A percentile compares a stretch with the other conserved stretches of the same genome.
phyloP scores from a whole-genome alignment of 2,329 filamentous ascomycete species.

The Monascus ruber region DNA sequence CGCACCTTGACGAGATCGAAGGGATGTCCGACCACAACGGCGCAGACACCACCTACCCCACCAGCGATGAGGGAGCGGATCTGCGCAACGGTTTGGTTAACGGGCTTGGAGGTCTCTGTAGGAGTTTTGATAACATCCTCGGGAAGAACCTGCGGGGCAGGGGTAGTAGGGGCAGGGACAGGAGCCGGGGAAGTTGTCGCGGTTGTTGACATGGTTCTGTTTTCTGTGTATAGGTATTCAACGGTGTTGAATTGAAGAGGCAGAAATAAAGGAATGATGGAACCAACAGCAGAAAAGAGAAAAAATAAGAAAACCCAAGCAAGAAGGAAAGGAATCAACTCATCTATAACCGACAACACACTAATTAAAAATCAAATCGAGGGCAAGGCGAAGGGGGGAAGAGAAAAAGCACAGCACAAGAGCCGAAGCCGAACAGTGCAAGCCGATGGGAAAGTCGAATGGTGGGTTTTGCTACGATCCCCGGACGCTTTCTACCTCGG shows the following conservation, averaged over 20 bases:
- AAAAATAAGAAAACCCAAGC: not conserved
- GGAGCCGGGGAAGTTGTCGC: conserved; percentile 16
- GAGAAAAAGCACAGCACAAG: too few relatives aligned
- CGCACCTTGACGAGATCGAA: conserved; percentile 98
- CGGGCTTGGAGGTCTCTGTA: conserved; percentile 15
- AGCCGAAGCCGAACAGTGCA: too few relatives aligned
- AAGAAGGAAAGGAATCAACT: too few relatives aligned
- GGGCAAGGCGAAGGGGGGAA: too few relatives aligned
- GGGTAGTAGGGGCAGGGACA: conserved; percentile 15
- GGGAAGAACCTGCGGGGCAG: conserved; percentile 17
- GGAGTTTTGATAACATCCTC: conserved; percentile 15
- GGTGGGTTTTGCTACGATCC: too few relatives aligned
- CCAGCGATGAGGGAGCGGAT: conserved; percentile 78
- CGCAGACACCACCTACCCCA: conserved; percentile 86
- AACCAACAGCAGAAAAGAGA: conserved; percentile 1
- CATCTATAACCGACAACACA: too few relatives aligned
- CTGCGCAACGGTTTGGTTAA: conserved; percentile 44
- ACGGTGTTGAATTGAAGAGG: too few relatives aligned
- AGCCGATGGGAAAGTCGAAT: too few relatives aligned
- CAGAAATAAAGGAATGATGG: not conserved
- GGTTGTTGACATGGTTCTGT: not conserved
- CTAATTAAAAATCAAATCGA: too few relatives aligned
- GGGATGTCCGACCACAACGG: conserved; percentile 87
- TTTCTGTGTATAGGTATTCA: not conserved
- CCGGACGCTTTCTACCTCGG: too few relatives aligned